Conservation (phyloP, 345 rosid species). For the Ceriops tagal region DNA sequence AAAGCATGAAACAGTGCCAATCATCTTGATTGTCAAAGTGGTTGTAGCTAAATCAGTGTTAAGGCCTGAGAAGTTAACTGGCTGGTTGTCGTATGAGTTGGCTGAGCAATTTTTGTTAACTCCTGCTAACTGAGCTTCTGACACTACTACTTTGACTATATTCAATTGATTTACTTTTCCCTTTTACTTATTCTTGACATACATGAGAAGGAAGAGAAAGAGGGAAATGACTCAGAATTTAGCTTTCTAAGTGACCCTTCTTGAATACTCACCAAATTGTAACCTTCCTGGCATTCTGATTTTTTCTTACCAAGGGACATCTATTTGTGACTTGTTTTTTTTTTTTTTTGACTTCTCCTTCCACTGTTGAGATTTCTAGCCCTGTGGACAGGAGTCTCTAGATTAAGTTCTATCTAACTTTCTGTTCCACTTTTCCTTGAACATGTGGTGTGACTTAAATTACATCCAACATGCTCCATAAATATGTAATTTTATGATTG, state of each 20-base stretch:
- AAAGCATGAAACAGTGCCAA: too few relatives aligned
- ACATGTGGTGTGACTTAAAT: too few relatives aligned
- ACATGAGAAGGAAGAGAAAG: slow-evolving; percentile 36
- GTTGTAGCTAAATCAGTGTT: too few relatives aligned
- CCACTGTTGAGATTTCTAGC: too few relatives aligned
- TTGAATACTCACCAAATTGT: slow-evolving; percentile 22
- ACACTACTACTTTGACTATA: slow-evolving; percentile 18
- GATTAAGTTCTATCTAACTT: too few relatives aligned
- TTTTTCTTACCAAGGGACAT: slow-evolving; percentile 24
- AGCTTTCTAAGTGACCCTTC: slow-evolving; percentile 39
- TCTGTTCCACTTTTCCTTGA: too few relatives aligned
- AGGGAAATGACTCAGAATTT: slow-evolving; percentile 31
- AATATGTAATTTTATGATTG: too few relatives aligned
- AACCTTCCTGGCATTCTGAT: slow-evolving; percentile 48
- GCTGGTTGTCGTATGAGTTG: slow-evolving; percentile 62
- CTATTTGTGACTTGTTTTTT: slow-evolving; percentile 37
- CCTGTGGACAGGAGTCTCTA: too few relatives aligned
- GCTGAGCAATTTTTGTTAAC: slow-evolving; percentile 36
- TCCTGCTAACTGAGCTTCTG: slow-evolving; percentile 90
- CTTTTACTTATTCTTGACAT: neutral
- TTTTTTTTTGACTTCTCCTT: too few relatives aligned
- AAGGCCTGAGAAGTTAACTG: slow-evolving; percentile 27
- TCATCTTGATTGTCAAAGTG: too few relatives aligned
- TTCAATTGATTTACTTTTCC: fast-evolving
- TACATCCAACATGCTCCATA: too few relatives aligned